phyloP scores from a whole-genome alignment of 805 yeast species.

The Teunomyces lycoperdinae region DNA sequence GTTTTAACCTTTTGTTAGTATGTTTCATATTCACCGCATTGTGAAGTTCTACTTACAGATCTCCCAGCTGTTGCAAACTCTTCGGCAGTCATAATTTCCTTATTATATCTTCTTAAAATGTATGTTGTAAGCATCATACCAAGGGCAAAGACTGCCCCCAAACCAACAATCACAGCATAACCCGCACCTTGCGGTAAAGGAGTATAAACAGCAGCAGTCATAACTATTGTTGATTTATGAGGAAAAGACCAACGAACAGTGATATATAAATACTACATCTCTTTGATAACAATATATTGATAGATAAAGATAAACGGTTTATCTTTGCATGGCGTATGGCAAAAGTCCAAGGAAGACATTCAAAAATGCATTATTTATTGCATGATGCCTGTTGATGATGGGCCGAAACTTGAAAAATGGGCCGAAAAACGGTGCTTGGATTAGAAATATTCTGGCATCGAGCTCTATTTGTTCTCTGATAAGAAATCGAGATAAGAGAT shows the following conservation, averaged over 20 bases:
- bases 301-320: neutral
- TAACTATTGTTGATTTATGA: neutral
- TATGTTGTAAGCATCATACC: slow-evolving; percentile 79
- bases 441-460: neutral
- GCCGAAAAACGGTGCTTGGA: neutral
- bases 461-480: neutral
- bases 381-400: neutral
- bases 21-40: no score
- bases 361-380: neutral
- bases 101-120: slow-evolving; percentile 72
- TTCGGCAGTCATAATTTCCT: slow-evolving; percentile 86
- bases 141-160: slow-evolving; percentile 74
- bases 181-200: slow-evolving; percentile 76
- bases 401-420: slow-evolving; percentile 3
- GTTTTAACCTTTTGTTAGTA: slow-evolving; percentile 53
- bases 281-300: neutral
- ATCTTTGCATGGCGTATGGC: neutral
- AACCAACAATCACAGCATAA: slow-evolving; percentile 82
- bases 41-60: slow-evolving; percentile 23
- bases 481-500: neutral
- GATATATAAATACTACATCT: neutral
- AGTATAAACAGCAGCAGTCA: slow-evolving; percentile 18
- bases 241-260: neutral
- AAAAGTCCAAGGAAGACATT: neutral
- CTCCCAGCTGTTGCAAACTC: slow-evolving; percentile 94